phyloP scores from a whole-genome alignment of 257 asterid species.

The Ocimum tenuiflorum region DNA sequence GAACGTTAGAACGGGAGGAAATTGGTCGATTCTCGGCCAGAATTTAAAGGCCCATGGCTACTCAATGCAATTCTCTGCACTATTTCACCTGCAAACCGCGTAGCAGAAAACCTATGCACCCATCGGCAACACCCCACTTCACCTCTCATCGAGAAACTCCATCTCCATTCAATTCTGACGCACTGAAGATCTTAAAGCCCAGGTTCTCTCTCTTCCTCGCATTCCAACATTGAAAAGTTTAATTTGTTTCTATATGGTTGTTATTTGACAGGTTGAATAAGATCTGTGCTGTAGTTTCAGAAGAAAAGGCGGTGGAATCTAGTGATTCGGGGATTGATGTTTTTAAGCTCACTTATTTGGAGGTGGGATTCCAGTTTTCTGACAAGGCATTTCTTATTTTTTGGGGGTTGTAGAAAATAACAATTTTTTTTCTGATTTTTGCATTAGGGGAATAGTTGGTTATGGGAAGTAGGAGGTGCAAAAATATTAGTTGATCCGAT shows the following conservation, averaged over 20 bases:
- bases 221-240: constrained; percentile 1
- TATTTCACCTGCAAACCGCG: constrained; percentile 33
- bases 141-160: constrained; percentile 21
- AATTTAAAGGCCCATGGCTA: constrained; percentile 35
- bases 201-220: constrained; percentile 25
- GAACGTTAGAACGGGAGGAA: background rate
- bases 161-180: constrained; percentile 19
- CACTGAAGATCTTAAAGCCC: constrained; percentile 36
- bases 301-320: constrained; percentile 38
- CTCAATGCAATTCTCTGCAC: constrained; percentile 37
- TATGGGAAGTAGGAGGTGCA: constrained; percentile 88
- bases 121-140: constrained; percentile 29
- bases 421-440: background rate
- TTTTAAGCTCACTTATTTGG: constrained; percentile 82
- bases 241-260: constrained; percentile 12
- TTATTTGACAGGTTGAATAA: constrained; percentile 36
- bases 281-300: constrained; percentile 55
- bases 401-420: background rate
- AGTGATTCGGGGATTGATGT: constrained; percentile 39
- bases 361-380: constrained; percentile 45
- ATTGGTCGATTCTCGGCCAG: background rate
- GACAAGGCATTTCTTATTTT: background rate
- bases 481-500: constrained; percentile 87
- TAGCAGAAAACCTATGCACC: constrained; percentile 24
- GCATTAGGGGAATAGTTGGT: constrained; percentile 81